Evolutionary conservation across 1,284 basidiomycete genomes (phyloP).

Genomic region (Ustilago nuda): DNA sequence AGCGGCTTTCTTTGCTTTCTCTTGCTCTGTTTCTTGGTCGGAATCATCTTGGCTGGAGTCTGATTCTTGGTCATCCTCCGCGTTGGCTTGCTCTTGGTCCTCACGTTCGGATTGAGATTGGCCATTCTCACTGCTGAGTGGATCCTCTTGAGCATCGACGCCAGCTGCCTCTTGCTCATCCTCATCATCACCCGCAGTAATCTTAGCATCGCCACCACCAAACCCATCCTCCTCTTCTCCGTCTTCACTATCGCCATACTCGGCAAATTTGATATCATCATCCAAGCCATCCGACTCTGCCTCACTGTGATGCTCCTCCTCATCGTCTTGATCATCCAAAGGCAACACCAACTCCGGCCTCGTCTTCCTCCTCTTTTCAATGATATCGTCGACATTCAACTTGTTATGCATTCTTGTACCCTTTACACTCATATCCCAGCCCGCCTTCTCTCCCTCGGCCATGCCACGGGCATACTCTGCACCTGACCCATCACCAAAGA

Average conservation of each 20-base stretch:
- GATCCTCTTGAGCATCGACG: conserved; percentile 51
- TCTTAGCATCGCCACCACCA: conserved; percentile 58
- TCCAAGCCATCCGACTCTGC: conserved; percentile 36
- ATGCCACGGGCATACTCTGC: conserved; percentile 19
- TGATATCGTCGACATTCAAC: conserved; percentile 67
- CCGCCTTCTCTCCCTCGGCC: conserved; percentile 10
- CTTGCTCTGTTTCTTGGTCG: conserved; percentile 53
- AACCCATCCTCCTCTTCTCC: conserved; percentile 75
- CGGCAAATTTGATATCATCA: conserved; percentile 42
- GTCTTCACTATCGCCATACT: conserved; percentile 69
- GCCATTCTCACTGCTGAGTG: conserved; percentile 23
- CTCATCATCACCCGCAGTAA: conserved; percentile 51
- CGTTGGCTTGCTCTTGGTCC: conserved; percentile 8
- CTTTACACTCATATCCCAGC: conserved; percentile 63
- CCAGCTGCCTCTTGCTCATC: conserved; percentile 67
- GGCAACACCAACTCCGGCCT: conserved; percentile 35
- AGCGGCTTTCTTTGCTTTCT: conserved; percentile 64
- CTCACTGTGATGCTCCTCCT: not conserved
- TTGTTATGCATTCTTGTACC: conserved; percentile 51
- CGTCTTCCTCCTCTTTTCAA: conserved; percentile 60
- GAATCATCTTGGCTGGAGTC: conserved; percentile 47
- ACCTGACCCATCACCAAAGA: conserved; percentile 49
- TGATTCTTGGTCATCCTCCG: conserved; percentile 21
- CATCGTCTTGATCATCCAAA: conserved; percentile 9
- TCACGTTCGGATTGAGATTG: conserved; percentile 9